Base-by-base conservation (phyloP, 2,329 filamentous ascomycete genomes). In the Beauveria sp. region DNA sequence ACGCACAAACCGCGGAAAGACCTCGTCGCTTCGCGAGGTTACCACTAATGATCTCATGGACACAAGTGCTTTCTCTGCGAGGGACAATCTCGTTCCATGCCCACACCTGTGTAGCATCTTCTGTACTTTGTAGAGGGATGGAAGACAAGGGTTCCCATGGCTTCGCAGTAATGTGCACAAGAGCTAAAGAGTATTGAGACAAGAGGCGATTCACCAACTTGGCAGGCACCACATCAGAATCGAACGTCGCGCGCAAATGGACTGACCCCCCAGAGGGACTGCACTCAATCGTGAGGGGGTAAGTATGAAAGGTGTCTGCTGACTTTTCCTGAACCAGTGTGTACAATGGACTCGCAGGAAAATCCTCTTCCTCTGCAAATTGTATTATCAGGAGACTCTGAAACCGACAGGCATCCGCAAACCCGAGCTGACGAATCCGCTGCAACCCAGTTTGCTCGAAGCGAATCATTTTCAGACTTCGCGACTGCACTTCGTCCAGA, bases 371-470 rank as follows among this genome's bases (percentile, higher is more conserved):
- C 14, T 56, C 53, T 16, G 26, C 3, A 24, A 30, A 22, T 6
- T 56, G 53, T 46, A 56, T 3, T 2, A 56, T 56, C 53, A 56
- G 9, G 22, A 56, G 9, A 66, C 58, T 82, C 14, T 78, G 77
- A 55, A 82, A 76, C 60, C 80, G 77, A 65, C 80, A 83, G 3
- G 81, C 81, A 62, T 80, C 73, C n/a, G 78, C 73, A 4, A 78
- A 76, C 65, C 79, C 81, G 10, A 85, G 69, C 20, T 78, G 75
- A 10, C 82, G 80, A 60, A 85, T 84, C 62, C 82, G 65, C 34
- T 84, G 81, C 43, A 85, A 70, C 12, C 82, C 82, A 45, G 81
- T 75, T 67, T 89, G 84, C 67, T 88, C 82, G 67, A 64, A 67
- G 5, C 47, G 61, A 46, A 58, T 55, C 22, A 64, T 51, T 20